These are phyloP conservation scores for Suillus occidentalis DNA, from an alignment of 768 basidiomycete genomes.

Conservation along the genomic window DNA sequence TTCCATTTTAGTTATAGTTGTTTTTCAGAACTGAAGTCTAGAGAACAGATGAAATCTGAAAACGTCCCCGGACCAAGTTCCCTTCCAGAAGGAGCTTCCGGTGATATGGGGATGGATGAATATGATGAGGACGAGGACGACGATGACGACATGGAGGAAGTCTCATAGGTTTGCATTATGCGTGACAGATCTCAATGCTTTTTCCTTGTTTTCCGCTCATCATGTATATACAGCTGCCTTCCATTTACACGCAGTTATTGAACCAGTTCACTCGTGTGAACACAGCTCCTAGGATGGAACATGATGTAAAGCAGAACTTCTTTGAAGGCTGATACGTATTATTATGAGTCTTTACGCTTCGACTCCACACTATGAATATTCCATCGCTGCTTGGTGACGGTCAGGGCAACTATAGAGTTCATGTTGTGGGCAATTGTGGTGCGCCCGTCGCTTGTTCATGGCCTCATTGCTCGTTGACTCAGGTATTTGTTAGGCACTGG, in stretches of 20 bases:
- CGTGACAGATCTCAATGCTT: slow-evolving; percentile 2
- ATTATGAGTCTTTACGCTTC: neutral
- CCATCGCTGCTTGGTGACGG: slow-evolving; percentile 44
- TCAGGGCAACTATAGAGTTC: slow-evolving; percentile 46
- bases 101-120: slow-evolving; percentile 39
- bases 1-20: slow-evolving; percentile 21
- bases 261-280: neutral
- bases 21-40: slow-evolving; percentile 9
- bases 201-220: neutral
- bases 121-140: slow-evolving; percentile 48
- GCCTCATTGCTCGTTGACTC: slow-evolving; percentile 1
- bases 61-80: slow-evolving; percentile 43
- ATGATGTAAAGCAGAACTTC: neutral
- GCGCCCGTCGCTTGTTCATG: slow-evolving; percentile 15
- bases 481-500: slow-evolving; percentile 31
- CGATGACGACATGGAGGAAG: slow-evolving; percentile 69
- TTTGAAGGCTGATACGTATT: neutral
- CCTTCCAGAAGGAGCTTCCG: slow-evolving; percentile 12
- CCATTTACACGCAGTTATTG: neutral
- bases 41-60: slow-evolving; percentile 44
- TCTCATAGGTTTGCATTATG: slow-evolving; percentile 42
- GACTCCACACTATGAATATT: neutral
- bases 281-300: neutral
- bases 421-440: slow-evolving; percentile 56
- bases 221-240: slow-evolving; percentile 7